Conservation (phyloP, 2,329 filamentous ascomycete genomes). For the Chrysosphaeria jannelii region DNA sequence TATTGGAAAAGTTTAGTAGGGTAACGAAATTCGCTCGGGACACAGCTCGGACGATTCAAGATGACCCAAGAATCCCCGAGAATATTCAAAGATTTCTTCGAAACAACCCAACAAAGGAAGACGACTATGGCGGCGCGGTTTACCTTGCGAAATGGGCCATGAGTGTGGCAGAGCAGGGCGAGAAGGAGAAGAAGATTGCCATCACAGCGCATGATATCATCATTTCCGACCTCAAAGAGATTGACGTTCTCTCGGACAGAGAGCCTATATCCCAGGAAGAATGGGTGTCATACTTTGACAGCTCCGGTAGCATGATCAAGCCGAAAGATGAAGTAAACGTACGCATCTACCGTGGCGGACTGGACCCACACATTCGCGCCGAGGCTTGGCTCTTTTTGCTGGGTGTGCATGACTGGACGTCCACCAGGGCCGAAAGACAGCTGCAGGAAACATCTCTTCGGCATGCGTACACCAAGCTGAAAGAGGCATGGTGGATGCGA, state of each 20-base stretch:
- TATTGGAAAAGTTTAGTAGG: conserved; percentile 88
- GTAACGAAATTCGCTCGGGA: conserved; percentile 86
- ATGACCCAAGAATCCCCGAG: conserved; percentile 72
- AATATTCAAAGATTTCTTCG: conserved; percentile 72
- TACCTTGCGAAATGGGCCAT: conserved; percentile 95
- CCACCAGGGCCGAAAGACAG: conserved; percentile 56
- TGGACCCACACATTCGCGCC: conserved; percentile 69
- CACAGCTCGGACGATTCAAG: conserved; percentile 71
- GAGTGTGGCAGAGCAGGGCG: conserved; percentile 92
- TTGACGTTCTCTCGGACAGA: conserved; percentile 66
- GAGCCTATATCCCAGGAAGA: conserved; percentile 54
- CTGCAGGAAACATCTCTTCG: conserved; percentile 58
- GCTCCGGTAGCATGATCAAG: conserved; percentile 45
- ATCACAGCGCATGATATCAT: conserved; percentile 73
- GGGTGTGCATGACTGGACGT: conserved; percentile 82
- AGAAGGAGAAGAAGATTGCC: conserved; percentile 77
- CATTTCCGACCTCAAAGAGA: conserved; percentile 87
- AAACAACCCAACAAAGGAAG: conserved; percentile 80
- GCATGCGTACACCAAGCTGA: conserved; percentile 82
- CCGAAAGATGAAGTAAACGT: conserved; percentile 88
- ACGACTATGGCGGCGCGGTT: conserved; percentile 90
- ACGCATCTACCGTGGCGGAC: conserved; percentile 80
- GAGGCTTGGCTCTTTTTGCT: conserved; percentile 90
- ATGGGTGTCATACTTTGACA: conserved; percentile 80
- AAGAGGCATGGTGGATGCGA: conserved; percentile 87